Base-by-base conservation (phyloP, 169 alveolate species). In the Cytauxzoon felis region DNA sequence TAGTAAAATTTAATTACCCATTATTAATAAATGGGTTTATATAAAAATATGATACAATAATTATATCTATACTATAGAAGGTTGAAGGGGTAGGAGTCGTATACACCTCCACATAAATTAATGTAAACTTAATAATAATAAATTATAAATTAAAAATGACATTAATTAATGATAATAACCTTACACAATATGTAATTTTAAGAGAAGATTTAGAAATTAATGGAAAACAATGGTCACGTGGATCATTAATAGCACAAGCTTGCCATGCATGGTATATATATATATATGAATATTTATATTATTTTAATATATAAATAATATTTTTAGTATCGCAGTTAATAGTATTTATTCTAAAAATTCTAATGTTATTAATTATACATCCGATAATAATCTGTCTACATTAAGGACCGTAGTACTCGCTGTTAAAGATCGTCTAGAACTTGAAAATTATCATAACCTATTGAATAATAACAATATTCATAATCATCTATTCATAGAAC, bases 231-330 rank as follows among this genome's bases (percentile, higher is more conserved):
- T 79, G 87, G 87, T 69, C 81, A 11, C 38, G 76, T 23, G 87
- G 87, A 32, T 54, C 87, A 61, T 49, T 79, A 21, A 79, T 79
- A 50, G 87, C 87, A 27, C 87, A 79, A 34, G 87, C 83, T 21
- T 79, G 87, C 59, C 87, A 79, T 50, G 87, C 87, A 11, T 79
- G 87, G 87, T 79, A 72, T 63, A 34, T 40, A 41, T 50, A 18
- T 49, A 27, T 16, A 18, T 62, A 60, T n/a, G n/a, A 42, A 58
- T 2, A 16, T 23, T 38, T 19, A 27, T 52, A 34, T 30, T 16
- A 21, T 56, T 9, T 56, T 24, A 33, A 16, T 58, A 8, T 66
- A 0, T 18, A 30, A 13, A 2, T 21, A 6, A 2, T 33, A 45
- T 24, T 27, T 41, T 29, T 32, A 79, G 87, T 38, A 41, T 79